Evolutionary conservation across 2,329 filamentous ascomycete genomes (phyloP).

Genomic region (Aspergillus costaricaensis): DNA sequence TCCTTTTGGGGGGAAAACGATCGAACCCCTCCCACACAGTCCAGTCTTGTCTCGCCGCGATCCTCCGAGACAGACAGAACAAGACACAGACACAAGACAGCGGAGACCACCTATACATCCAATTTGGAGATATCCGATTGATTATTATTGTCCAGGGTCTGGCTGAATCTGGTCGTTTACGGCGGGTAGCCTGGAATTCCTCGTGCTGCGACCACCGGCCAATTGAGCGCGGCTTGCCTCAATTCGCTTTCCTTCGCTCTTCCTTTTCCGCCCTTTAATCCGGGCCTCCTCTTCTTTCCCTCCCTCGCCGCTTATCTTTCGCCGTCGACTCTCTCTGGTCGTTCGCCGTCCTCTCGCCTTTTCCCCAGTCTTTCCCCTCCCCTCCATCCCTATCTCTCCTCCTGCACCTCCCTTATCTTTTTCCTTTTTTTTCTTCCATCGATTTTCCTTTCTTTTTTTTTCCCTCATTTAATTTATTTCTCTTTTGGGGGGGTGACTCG

Average conservation of each 20-base stretch:
- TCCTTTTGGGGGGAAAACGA: neutral
- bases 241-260: neutral
- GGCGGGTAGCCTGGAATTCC: conserved; percentile 37
- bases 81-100: too few species aligned
- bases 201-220: conserved; percentile 10
- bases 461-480: neutral
- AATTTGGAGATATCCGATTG: neutral
- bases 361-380: neutral
- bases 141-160: conserved; percentile 5
- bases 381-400: neutral
- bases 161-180: conserved; percentile 31
- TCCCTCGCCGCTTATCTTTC: conserved; percentile 3
- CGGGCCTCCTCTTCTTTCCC: neutral
- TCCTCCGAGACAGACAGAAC: too few species aligned
- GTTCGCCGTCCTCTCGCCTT: neutral
- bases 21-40: neutral
- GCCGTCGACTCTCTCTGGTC: neutral
- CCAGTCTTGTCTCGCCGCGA: too few species aligned
- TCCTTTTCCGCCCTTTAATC: neutral
- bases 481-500: too few species aligned
- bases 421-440: conserved; percentile 8
- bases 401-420: conserved; percentile 6
- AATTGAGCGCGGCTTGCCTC: neutral
- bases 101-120: too few species aligned
- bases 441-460: conserved; percentile 3